Conservation (phyloP, 2,329 filamentous ascomycete genomes). For the Ophiostoma ulmi region DNA sequence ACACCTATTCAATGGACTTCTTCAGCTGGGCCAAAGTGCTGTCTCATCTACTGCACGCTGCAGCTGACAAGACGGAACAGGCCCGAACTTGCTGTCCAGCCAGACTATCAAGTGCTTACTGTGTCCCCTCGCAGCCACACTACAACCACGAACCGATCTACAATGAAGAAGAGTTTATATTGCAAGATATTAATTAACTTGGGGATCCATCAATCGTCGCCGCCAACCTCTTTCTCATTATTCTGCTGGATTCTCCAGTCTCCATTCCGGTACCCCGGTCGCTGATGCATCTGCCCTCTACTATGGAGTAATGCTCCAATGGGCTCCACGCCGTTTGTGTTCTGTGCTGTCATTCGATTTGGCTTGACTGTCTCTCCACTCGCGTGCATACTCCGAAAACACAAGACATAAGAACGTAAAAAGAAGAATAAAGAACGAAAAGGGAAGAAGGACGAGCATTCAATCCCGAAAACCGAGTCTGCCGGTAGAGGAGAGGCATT, state of each 20-base stretch:
- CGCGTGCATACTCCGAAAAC: neutral
- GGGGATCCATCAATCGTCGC: neutral
- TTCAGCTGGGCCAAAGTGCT: neutral
- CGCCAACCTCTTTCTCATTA: neutral
- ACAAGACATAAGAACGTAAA: neutral
- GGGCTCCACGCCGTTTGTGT: conserved; percentile 2
- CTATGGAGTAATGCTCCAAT: neutral
- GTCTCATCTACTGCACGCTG: neutral
- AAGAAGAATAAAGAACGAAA: neutral
- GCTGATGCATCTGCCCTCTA: neutral
- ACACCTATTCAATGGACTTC: neutral
- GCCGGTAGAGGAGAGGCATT: conserved; percentile 8
- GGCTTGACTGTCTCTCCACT: conserved; percentile 12
- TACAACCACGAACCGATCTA: neutral
- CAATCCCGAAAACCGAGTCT: conserved; percentile 8
- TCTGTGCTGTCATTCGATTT: conserved; percentile 9
- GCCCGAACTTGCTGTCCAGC: neutral
- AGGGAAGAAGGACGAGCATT: neutral
- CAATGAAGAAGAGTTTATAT: neutral
- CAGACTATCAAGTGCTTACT: neutral
- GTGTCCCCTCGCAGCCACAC: too few species aligned
- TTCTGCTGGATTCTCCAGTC: neutral
- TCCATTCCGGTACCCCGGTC: neutral
- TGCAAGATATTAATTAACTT: neutral
- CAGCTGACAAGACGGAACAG: neutral